Percentiles rank a stretch among this genome's conserved stretches.
phyloP scores from a whole-genome alignment of 208 protist genomes.

The Trypanosoma melophagium region DNA sequence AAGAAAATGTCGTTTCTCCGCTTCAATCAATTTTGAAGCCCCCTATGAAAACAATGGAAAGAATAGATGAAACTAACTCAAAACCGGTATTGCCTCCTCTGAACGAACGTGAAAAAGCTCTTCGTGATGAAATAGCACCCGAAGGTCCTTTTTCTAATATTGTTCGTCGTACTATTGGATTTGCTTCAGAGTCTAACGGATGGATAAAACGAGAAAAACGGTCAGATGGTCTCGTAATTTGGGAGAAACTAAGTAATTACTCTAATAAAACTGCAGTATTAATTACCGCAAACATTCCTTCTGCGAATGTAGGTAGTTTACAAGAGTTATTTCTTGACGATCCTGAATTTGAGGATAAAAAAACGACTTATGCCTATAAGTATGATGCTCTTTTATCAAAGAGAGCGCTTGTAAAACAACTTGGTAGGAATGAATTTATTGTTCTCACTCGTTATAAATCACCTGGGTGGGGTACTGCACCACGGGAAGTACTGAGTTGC shows the following conservation, averaged over 20 bases:
- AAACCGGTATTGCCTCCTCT: neutral
- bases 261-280: conserved; percentile 30
- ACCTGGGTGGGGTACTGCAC: conserved; percentile 26
- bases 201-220: conserved; percentile 12
- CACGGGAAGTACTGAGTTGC: conserved; percentile 33
- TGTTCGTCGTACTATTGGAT: conserved; percentile 8
- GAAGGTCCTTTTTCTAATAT: conserved; percentile 22
- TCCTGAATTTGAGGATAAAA: conserved; percentile 31
- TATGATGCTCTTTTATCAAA: conserved; percentile 27
- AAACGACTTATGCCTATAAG: conserved; percentile 34
- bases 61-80: neutral
- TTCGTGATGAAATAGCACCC: conserved; percentile 11
- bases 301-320: conserved; percentile 44
- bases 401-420: conserved; percentile 29
- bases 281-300: conserved; percentile 40
- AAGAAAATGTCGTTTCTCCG: neutral
- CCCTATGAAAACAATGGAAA: neutral
- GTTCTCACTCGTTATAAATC: conserved; percentile 35
- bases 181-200: conserved; percentile 8
- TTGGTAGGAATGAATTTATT: conserved; percentile 39
- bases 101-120: conserved; percentile 8
- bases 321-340: conserved; percentile 50
- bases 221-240: conserved; percentile 9
- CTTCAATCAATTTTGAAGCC: neutral
- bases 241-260: conserved; percentile 13